phyloP scores from a whole-genome alignment of 441 rosid genomes.

The Lepidium campestre region DNA sequence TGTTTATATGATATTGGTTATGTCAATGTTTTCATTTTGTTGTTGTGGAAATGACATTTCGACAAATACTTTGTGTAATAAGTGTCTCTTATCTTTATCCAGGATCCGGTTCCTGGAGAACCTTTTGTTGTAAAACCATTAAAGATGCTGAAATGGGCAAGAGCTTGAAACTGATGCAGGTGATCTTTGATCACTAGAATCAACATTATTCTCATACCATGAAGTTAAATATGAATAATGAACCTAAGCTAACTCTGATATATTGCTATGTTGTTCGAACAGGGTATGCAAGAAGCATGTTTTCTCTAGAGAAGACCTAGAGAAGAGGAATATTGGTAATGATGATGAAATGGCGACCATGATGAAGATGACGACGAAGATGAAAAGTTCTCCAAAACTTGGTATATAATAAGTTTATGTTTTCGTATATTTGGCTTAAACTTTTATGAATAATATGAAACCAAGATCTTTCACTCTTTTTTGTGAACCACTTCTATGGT shows the following conservation, averaged over 20 bases:
- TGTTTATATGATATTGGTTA: background rate
- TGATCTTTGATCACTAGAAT: background rate
- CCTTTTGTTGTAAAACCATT: slow-evolving; percentile 71
- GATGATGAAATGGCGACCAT: slow-evolving; percentile 62
- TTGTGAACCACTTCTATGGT: background rate
- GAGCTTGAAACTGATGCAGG: slow-evolving; percentile 80
- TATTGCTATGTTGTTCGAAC: background rate
- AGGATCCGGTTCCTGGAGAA: slow-evolving; percentile 80
- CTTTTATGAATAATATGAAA: background rate
- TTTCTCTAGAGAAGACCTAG: slow-evolving; percentile 81
- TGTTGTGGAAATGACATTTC: background rate
- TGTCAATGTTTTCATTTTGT: background rate
- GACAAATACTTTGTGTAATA: background rate
- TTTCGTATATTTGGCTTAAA: background rate
- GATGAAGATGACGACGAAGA: slow-evolving; percentile 45
- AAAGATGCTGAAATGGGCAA: slow-evolving; percentile 93
- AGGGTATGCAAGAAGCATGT: slow-evolving; percentile 99
- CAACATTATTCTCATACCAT: background rate
- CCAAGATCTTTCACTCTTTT: slow-evolving; percentile 3
- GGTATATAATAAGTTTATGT: slow-evolving; percentile 33
- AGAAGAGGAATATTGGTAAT: slow-evolving; percentile 44
- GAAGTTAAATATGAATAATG: background rate
- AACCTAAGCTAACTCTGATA: background rate
- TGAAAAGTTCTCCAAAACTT: slow-evolving; percentile 49
- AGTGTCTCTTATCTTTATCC: slow-evolving; percentile 6